Conservation (phyloP, 176 grass and related monocot species). For the Bothriochloa decipiens region DNA sequence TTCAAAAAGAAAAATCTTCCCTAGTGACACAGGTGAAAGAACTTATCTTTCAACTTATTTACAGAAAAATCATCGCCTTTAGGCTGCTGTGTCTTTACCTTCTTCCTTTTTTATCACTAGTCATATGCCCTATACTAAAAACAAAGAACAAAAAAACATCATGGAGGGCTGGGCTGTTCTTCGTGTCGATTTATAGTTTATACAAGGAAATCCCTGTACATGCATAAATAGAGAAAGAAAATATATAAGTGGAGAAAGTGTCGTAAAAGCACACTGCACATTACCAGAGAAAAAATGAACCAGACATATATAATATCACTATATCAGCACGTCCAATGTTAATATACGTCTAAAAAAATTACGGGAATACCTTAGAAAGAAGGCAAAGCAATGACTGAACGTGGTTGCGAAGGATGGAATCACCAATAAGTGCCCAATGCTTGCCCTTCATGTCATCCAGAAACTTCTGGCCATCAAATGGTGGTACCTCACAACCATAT, state of each 20-base stretch:
- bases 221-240: neutral
- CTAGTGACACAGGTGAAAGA: neutral
- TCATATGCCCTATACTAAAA: neutral
- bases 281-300: neutral
- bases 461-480: slow-evolving; percentile 69
- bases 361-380: slow-evolving; percentile 67
- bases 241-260: neutral
- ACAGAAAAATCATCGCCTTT: neutral
- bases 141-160: neutral
- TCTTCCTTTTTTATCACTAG: neutral
- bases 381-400: slow-evolving; percentile 90
- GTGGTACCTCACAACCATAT: slow-evolving; percentile 60
- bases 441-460: slow-evolving; percentile 64
- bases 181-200: neutral
- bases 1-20: too few species aligned
- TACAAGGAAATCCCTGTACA: neutral
- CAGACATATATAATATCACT: too few species aligned
- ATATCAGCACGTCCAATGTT: too few species aligned
- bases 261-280: neutral
- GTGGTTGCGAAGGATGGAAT: slow-evolving; percentile 95
- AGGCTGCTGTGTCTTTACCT: neutral
- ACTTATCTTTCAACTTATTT: neutral
- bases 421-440: slow-evolving; percentile 85
- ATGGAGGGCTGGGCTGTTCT: neutral
- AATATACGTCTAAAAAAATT: neutral